These are phyloP conservation scores for Leccinum arenicola DNA, from an alignment of 768 basidiomycete genomes.

Conservation along the genomic window DNA sequence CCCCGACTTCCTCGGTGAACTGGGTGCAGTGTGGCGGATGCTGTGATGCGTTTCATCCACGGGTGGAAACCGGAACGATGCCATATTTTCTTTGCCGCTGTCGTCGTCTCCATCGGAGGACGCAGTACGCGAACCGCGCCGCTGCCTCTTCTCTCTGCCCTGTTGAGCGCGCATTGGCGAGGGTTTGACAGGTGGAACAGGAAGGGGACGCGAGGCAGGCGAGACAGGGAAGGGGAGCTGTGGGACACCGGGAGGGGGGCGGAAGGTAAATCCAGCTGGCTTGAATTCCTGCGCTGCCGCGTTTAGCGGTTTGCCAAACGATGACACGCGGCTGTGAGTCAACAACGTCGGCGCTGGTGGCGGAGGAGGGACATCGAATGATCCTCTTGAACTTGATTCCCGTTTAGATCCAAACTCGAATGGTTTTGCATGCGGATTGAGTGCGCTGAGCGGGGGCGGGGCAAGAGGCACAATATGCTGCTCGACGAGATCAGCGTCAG, in stretches of 20 bases:
- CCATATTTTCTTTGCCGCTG: slow-evolving; percentile 57
- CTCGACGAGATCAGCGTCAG: slow-evolving; percentile 40
- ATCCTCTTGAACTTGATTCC: slow-evolving; percentile 34
- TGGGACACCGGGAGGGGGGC: slow-evolving; percentile 64
- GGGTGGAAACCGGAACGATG: slow-evolving; percentile 75
- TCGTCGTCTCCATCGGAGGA: slow-evolving; percentile 43
- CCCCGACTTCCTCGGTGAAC: slow-evolving; percentile 33
- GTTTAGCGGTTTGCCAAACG: slow-evolving; percentile 70
- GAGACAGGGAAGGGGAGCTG: slow-evolving; percentile 42
- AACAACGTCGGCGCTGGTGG: slow-evolving; percentile 36
- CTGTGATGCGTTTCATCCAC: slow-evolving; percentile 48
- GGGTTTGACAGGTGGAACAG: slow-evolving; percentile 33
- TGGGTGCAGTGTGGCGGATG: slow-evolving; percentile 46
- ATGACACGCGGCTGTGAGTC: slow-evolving; percentile 39
- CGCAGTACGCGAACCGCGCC: slow-evolving; percentile 45
- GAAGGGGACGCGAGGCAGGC: slow-evolving; percentile 37
- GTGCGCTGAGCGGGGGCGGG: slow-evolving; percentile 22
- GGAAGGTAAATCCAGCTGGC: slow-evolving; percentile 74
- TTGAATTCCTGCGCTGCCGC: slow-evolving; percentile 80
- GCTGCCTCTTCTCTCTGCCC: slow-evolving; percentile 79
- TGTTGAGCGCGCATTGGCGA: slow-evolving; percentile 39
- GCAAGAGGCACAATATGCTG: slow-evolving; percentile 16
- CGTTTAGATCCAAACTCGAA: slow-evolving; percentile 68
- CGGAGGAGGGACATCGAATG: slow-evolving; percentile 26
- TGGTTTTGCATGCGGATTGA: slow-evolving; percentile 82